Conservation (phyloP, 164 flowering plant genomes). For the Platanus orientalis region DNA sequence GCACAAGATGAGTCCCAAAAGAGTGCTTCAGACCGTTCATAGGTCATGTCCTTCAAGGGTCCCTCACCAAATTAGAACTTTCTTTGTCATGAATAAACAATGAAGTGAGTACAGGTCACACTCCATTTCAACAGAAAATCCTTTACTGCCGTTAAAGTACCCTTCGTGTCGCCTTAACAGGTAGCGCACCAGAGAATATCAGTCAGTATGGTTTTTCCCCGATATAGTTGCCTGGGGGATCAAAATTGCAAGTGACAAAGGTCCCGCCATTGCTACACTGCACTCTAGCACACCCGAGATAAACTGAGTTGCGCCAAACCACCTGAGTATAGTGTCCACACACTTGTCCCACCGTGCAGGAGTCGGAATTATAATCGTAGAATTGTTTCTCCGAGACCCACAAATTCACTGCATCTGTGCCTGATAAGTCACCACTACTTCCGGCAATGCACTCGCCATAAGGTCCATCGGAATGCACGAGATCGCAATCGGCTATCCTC, state of each 20-base stretch:
- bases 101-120: no score
- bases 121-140: no score
- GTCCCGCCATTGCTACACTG: conserved; percentile 19
- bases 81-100: no score
- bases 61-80: no score
- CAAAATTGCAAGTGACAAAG: conserved; percentile 29
- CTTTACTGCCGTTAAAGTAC: no score
- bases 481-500: conserved; percentile 25
- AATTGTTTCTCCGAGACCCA: conserved; percentile 37
- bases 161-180: no score
- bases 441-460: conserved; percentile 45
- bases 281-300: conserved; percentile 19
- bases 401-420: conserved; percentile 28
- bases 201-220: conserved; percentile 27
- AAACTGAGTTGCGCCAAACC: conserved; percentile 38
- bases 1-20: no score
- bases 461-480: conserved; percentile 28
- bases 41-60: no score
- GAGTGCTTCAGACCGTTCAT: no score
- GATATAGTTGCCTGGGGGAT: conserved; percentile 26
- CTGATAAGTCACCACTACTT: conserved; percentile 19
- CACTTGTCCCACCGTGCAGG: conserved; percentile 17
- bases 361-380: conserved; percentile 32
- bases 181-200: no score
- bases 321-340: conserved; percentile 49